Conservation (phyloP, 768 basidiomycete species). For the Termitomyces sp. region DNA sequence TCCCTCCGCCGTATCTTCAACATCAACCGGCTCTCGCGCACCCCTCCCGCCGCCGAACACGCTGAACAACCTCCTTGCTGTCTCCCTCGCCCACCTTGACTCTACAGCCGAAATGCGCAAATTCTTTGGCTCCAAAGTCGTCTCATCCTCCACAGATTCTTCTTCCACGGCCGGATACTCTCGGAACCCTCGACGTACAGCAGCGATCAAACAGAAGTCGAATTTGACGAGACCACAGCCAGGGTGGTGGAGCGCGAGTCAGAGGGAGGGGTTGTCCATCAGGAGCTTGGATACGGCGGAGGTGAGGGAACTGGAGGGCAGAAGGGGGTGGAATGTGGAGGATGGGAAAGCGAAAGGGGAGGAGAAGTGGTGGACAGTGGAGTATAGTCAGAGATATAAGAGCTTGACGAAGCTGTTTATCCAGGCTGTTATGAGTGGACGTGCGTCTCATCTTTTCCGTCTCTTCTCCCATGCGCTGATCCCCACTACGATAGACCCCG, state of each 20-base stretch:
- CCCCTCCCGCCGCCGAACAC: constrained; percentile 28
- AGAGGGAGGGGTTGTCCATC: constrained; percentile 70
- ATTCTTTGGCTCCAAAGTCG: constrained; percentile 91
- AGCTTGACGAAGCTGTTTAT: constrained; percentile 79
- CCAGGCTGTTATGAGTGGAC: constrained; percentile 74
- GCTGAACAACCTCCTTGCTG: constrained; percentile 50
- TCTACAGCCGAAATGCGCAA: constrained; percentile 86
- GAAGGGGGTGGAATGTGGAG: constrained; percentile 29
- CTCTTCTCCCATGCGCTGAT: not conserved
- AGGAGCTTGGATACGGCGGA: constrained; percentile 55
- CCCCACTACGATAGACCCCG: constrained; percentile 49
- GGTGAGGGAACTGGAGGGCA: constrained; percentile 32
- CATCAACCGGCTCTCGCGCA: constrained; percentile 16
- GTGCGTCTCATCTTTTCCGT: constrained; percentile 37
- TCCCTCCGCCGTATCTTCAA: constrained; percentile 37
- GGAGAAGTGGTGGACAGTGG: constrained; percentile 88
- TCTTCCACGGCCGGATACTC: constrained; percentile 26
- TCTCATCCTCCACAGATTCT: constrained; percentile 47
- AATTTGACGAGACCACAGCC: constrained; percentile 73
- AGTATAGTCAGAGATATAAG: constrained; percentile 82
- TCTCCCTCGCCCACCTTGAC: constrained; percentile 81
- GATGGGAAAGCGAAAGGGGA: constrained; percentile 22
- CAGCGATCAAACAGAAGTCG: constrained; percentile 43
- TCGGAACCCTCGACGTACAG: constrained; percentile 20
- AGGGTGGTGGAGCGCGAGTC: constrained; percentile 68